These are phyloP conservation scores for Linnemannia zychae DNA, from an alignment of 192 early-diverging fungal species.

Conservation along the genomic window DNA sequence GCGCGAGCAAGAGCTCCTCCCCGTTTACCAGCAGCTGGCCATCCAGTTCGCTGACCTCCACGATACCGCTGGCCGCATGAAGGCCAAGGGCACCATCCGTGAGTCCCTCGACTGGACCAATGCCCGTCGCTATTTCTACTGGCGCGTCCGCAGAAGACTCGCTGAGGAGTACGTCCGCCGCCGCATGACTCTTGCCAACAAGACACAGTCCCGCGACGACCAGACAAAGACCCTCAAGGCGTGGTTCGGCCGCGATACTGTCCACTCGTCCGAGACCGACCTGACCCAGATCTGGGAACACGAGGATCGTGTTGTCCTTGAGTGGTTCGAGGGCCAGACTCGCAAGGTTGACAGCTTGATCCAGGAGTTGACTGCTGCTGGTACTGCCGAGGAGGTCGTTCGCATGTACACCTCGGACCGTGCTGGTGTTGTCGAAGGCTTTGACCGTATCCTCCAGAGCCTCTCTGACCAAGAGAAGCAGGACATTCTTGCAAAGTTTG, in stretches of 20 bases:
- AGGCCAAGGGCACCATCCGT: constrained; percentile 91
- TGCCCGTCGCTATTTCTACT: constrained; percentile 92
- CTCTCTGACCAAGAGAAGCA: constrained; percentile 54
- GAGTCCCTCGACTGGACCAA: constrained; percentile 84
- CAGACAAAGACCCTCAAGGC: constrained; percentile 63
- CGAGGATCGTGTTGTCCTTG: constrained; percentile 69
- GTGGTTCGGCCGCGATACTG: constrained; percentile 78
- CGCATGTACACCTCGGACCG: constrained; percentile 52
- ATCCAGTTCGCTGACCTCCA: constrained; percentile 98
- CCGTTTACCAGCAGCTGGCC: constrained; percentile 93
- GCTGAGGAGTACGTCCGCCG: constrained; percentile 83
- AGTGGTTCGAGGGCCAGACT: constrained; percentile 72
- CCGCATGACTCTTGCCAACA: constrained; percentile 64
- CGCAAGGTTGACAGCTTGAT: constrained; percentile 54
- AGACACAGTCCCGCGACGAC: constrained; percentile 63
- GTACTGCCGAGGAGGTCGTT: constrained; percentile 41
- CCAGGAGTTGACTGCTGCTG: constrained; percentile 30
- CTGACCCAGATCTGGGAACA: constrained; percentile 61
- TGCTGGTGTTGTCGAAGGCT: constrained; percentile 53
- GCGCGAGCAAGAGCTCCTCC: constrained; percentile 89
- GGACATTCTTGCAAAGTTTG: constrained; percentile 49
- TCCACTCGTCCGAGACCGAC: constrained; percentile 37
- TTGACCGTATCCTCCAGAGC: constrained; percentile 51
- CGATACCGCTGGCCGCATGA: constrained; percentile 96
- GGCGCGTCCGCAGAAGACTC: constrained; percentile 88